Evolutionary conservation across 257 asterid genomes (phyloP).

Genomic region (Ilex asprella): DNA sequence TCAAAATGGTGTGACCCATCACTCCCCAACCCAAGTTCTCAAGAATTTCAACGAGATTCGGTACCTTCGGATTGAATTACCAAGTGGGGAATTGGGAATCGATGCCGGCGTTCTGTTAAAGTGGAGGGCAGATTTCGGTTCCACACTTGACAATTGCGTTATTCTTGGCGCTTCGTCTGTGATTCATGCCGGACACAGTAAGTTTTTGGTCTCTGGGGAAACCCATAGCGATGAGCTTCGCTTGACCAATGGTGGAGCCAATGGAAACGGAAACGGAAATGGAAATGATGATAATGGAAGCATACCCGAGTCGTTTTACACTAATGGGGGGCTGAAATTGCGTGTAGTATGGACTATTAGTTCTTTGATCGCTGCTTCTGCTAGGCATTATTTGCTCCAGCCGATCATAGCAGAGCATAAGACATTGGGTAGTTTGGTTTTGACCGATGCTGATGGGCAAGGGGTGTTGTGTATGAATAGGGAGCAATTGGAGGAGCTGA

Average conservation of each 20-base stretch:
- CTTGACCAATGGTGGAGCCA: conserved; percentile 3
- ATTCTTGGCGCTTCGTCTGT: conserved; percentile 78
- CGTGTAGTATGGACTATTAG: conserved; percentile 94
- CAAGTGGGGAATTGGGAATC: conserved; percentile 72
- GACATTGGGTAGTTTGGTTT: conserved; percentile 58
- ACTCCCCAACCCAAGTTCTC: conserved; percentile 72
- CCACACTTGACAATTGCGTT: conserved; percentile 75
- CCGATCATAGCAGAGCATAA: conserved; percentile 73
- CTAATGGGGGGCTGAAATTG: conserved; percentile 74
- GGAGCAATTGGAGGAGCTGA: conserved; percentile 82
- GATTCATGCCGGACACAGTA: conserved; percentile 9
- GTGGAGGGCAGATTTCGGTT: conserved; percentile 83
- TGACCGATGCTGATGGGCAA: conserved; percentile 80
- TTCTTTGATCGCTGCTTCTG: conserved; percentile 84
- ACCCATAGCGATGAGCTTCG: conserved; percentile 6
- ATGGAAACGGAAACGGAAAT: conserved; percentile 7
- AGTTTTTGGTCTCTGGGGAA: background rate
- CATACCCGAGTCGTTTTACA: conserved; percentile 79
- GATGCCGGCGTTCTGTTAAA: conserved; percentile 69
- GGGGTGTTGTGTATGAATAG: conserved; percentile 79
- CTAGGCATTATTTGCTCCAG: conserved; percentile 78
- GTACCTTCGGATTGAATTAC: conserved; percentile 64
- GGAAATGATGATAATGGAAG: conserved; percentile 52
- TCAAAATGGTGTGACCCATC: conserved; percentile 60
- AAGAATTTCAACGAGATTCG: conserved; percentile 66